A percentile compares a stretch with the other conserved stretches of the same genome.
Conservation (phyloP, 805 yeast genomes). For the Tetrapisispora fleetii region DNA sequence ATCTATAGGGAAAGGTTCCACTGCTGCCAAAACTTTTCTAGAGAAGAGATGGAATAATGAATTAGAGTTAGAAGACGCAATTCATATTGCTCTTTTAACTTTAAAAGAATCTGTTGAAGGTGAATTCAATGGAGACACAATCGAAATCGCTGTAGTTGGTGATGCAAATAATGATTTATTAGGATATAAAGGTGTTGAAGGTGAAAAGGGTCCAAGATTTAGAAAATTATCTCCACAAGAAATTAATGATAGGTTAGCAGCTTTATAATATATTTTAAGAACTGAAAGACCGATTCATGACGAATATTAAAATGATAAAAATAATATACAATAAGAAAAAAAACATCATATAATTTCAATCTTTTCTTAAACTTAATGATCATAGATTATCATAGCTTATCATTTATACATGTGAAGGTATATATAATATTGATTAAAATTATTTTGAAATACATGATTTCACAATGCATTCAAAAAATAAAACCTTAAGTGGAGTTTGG, state of each 20-base stretch:
- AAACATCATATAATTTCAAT: not conserved
- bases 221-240: conserved; percentile 79
- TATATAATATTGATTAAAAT: not conserved
- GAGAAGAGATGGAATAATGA: conserved; percentile 99
- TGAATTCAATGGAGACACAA: conserved; percentile 92
- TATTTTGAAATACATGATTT: not conserved
- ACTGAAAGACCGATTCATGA: not conserved
- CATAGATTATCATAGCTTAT: not conserved
- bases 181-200: conserved; percentile 76
- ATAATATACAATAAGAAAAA: not conserved
- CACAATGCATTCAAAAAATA: not conserved
- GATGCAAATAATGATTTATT: conserved; percentile 69
- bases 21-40: conserved; percentile 92
- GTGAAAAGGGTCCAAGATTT: conserved; percentile 80
- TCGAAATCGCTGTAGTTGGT: conserved; percentile 83
- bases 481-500: too few relatives aligned
- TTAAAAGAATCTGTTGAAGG: conserved; percentile 96
- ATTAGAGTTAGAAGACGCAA: conserved; percentile 94
- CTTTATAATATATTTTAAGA: conserved; percentile 40
- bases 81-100: conserved; percentile 89
- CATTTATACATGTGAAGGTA: not conserved
- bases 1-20: conserved; percentile 93
- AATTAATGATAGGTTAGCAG: conserved; percentile 90
- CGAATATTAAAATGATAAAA: not conserved
- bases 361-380: not conserved